Evolutionary conservation across 2,329 filamentous ascomycete species (phyloP), one percentile per base, ranked within the genome.

Genomic region (Stachybotrys echinatus): DNA sequence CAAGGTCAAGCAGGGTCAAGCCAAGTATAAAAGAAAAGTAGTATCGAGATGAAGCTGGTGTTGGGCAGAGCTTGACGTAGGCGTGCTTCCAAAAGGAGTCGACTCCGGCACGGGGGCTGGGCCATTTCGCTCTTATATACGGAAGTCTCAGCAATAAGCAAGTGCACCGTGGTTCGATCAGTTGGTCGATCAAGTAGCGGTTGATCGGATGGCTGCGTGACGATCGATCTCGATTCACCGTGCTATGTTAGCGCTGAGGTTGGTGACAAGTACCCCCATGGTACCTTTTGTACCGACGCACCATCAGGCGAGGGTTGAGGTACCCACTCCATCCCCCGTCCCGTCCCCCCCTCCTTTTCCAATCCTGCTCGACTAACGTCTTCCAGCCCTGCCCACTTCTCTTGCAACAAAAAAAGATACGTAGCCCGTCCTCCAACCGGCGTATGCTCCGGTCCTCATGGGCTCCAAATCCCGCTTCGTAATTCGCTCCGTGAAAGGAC

Each of bases 161-260:
- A n/a, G 27, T 14, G 22, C 21, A 21, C 10, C 22, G 18, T 46
- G 44, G 45, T 31, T 56, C 55, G 55, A 58, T 57, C 50, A 49
- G 47, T 46, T 52, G 50, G 27, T 47, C 38, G 49, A 54, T 53
- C 52, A 45, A 38, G 23, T 45, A 47, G 51, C 49, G 47, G 49
- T 53, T 55, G 55, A 58, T 58, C 55, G 52, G 48, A 45, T 48
- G 50, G 49, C 49, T 49, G 51, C 50, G 53, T 53, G 52, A 39
- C 51, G 55, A 58, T 58, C 55, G 56, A 58, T 58, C 51, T 57
- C 54, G 55, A 54, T 56, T 40, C 19, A n/a, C 19, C n/a, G n/a
- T 10, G n/a, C 23, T 37, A n/a, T 27, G 23, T 34, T 46, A 46
- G 44, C 27, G 44, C 12, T 19, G 19, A 19, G 44, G 27, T n/a